A percentile compares a stretch with the other conserved stretches of the same genome.
These are phyloP conservation scores for Pyrenophora teres DNA, from an alignment of 2,329 filamentous ascomycete species.

Conservation along the genomic window DNA sequence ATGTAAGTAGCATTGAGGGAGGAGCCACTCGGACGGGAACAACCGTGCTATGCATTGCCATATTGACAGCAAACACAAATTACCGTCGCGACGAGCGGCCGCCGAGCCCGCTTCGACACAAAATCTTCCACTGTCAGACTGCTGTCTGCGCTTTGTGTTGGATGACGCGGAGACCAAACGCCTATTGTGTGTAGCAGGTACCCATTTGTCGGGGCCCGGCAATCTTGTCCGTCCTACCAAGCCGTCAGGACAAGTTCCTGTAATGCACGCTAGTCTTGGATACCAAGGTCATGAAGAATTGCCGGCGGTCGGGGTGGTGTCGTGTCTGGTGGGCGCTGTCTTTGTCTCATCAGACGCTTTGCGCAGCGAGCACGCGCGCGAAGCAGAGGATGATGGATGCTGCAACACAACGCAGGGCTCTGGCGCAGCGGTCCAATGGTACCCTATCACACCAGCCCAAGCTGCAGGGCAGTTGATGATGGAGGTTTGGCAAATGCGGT, in stretches of 20 bases:
- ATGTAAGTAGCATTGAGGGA: no score
- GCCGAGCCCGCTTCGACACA: neutral
- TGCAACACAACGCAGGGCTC: constrained; percentile 13
- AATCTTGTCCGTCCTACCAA: neutral
- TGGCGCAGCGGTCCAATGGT: neutral
- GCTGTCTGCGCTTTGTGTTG: neutral
- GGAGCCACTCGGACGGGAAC: neutral
- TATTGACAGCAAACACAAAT: constrained; percentile 1
- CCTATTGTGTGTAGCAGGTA: no score
- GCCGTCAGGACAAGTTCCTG: no score
- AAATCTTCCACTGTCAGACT: neutral
- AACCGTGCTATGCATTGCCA: no score
- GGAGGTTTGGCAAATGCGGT: constrained; percentile 6
- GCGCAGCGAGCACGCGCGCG: constrained; percentile 1
- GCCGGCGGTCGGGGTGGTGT: constrained; percentile 3
- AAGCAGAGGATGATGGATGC: neutral
- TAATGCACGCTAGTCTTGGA: no score
- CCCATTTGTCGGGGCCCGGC: no score
- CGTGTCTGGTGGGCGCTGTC: constrained; percentile 8
- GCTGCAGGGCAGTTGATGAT: constrained; percentile 15
- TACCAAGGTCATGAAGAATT: neutral
- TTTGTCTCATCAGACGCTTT: neutral
- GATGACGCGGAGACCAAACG: neutral
- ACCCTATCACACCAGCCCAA: constrained; percentile 8
- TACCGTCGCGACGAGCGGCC: constrained; percentile 5